Percentiles rank a stretch among this genome's conserved stretches.
Evolutionary conservation across 75 land plant species (phyloP).

Genomic region (Isoetes taiwanensis): DNA sequence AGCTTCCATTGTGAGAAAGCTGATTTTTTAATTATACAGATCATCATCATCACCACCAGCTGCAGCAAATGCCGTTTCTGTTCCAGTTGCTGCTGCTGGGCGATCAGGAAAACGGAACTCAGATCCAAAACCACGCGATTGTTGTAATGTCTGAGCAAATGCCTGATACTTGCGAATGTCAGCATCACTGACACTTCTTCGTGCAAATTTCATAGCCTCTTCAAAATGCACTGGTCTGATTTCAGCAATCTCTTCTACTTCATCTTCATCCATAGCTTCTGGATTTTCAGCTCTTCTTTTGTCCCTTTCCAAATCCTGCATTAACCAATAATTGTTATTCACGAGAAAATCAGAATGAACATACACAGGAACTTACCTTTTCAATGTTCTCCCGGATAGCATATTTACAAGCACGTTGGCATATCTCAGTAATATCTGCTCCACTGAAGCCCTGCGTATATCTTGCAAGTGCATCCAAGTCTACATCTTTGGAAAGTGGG

Average conservation of each 20-base stretch:
- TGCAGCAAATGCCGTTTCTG: conserved; percentile 25
- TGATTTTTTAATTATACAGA: conserved; percentile 28
- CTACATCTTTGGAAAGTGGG: conserved; percentile 46
- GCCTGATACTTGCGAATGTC: conserved; percentile 77
- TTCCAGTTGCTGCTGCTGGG: conserved; percentile 14
- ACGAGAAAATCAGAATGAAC: background rate
- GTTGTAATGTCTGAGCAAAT: conserved; percentile 81
- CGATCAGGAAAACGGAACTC: conserved; percentile 68
- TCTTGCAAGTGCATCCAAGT: conserved; percentile 32
- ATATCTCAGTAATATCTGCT: conserved; percentile 58
- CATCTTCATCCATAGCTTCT: conserved; percentile 77
- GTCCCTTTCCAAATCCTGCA: conserved; percentile 66
- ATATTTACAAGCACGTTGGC: conserved; percentile 60
- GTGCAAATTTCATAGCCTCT: conserved; percentile 79
- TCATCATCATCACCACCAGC: conserved; percentile 50
- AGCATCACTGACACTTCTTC: conserved; percentile 80
- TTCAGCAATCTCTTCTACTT: conserved; percentile 43
- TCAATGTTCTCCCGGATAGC: conserved; percentile 55
- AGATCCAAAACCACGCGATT: conserved; percentile 68
- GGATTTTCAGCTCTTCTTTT: conserved; percentile 43
- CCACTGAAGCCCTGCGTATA: conserved; percentile 60
- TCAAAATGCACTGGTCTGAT: conserved; percentile 67
- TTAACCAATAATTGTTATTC: background rate
- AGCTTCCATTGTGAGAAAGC: too few relatives aligned
- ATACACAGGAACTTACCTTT: conserved; percentile 16